These are phyloP conservation scores for Penicillium pancosmium DNA, from an alignment of 495 filamentous ascomycete genomes.

Conservation along the genomic window DNA sequence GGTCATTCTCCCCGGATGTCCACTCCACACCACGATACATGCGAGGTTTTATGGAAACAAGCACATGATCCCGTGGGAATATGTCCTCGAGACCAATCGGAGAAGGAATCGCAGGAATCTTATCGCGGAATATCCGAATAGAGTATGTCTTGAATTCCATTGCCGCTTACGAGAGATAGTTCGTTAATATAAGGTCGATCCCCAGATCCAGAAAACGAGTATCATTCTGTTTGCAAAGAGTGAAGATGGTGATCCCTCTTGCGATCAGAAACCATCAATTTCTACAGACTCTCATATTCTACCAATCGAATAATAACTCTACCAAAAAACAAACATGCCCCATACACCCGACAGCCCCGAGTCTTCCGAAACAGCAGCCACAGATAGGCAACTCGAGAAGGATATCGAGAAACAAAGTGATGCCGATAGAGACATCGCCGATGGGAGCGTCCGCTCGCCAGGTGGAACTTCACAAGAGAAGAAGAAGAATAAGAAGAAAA, in stretches of 20 bases:
- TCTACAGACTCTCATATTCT: not conserved
- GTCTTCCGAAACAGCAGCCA: slow-evolving; percentile 7
- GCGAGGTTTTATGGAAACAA: slow-evolving; percentile 16
- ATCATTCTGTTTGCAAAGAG: not conserved
- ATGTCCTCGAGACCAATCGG: slow-evolving; percentile 22
- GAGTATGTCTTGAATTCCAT: not conserved
- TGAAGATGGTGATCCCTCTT: slow-evolving; percentile 5
- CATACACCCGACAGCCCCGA: slow-evolving; percentile 7
- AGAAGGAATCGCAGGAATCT: slow-evolving; percentile 2
- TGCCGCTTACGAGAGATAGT: slow-evolving; percentile 1
- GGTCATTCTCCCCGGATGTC: slow-evolving; percentile 32
- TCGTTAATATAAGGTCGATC: not conserved
- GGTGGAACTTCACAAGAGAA: slow-evolving; percentile 14
- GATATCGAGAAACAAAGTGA: slow-evolving; percentile 30
- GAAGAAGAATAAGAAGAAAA: slow-evolving; percentile 18
- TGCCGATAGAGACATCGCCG: not conserved
- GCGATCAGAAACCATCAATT: not conserved
- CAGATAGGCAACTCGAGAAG: slow-evolving; percentile 10
- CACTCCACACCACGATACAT: slow-evolving; percentile 25
- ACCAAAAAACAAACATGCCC: not conserved
- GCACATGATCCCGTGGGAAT: slow-evolving; percentile 10
- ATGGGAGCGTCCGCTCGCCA: slow-evolving; percentile 17
- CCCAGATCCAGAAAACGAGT: not conserved
- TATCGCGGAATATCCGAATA: not conserved
- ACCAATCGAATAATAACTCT: not conserved